Evolutionary conservation across 2,329 filamentous ascomycete species (phyloP).

Genomic region (Neopestalotiopsis rosae): DNA sequence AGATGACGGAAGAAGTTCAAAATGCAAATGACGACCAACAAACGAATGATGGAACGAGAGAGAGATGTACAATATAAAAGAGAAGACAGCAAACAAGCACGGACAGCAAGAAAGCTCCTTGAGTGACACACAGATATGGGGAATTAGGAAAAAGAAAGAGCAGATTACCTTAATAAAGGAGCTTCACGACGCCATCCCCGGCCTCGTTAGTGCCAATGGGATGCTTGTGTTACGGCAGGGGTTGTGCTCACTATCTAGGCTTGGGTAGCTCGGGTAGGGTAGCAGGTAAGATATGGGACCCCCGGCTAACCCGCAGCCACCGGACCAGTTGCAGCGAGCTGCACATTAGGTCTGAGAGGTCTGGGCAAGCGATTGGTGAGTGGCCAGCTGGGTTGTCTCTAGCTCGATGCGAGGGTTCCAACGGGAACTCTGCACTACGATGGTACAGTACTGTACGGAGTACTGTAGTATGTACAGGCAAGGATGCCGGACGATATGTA

Average conservation of each 20-base stretch:
- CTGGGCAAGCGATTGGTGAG: constrained; percentile 5
- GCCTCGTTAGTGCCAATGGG: constrained; percentile 17
- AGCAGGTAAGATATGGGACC: neutral
- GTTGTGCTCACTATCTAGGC: neutral
- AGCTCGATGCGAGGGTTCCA: constrained; percentile 5
- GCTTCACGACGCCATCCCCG: constrained; percentile 16
- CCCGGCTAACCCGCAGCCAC: constrained; percentile 15
- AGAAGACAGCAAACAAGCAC: neutral
- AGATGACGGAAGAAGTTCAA: constrained; percentile 1
- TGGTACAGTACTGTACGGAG: too few species aligned
- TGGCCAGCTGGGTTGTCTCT: neutral
- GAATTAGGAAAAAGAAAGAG: constrained; percentile 16
- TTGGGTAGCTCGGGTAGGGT: neutral
- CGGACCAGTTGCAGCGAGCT: constrained; percentile 12
- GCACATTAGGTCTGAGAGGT: neutral
- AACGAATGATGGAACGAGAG: constrained; percentile 15
- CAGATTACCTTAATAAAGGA: constrained; percentile 15
- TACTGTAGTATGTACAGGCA: too few species aligned
- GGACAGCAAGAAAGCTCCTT: neutral
- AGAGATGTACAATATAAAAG: constrained; percentile 14
- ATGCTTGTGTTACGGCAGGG: constrained; percentile 5
- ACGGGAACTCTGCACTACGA: neutral
- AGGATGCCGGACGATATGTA: constrained; percentile 2
- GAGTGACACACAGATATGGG: neutral
- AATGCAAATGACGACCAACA: neutral